Base-by-base conservation (phyloP, 345 rosid genomes). In the Gynandropsis gynandra region DNA sequence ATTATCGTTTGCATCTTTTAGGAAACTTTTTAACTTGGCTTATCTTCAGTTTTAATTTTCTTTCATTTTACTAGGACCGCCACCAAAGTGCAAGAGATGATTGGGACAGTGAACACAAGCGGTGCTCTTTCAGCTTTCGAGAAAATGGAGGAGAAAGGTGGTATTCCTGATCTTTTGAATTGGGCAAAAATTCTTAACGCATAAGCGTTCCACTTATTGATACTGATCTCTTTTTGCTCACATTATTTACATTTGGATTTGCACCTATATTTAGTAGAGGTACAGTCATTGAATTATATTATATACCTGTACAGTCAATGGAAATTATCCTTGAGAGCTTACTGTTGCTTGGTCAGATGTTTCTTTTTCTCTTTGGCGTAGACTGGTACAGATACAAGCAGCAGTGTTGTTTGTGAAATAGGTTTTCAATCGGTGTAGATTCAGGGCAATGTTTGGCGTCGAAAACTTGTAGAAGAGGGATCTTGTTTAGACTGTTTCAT, bases 71-170 rank as follows among this genome's bases (percentile, higher is more conserved):
- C 48, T 72, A 85, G 94, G 80, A 79, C 89, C 63, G 74, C 83
- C 64, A 81, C 83, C 38, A 81, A 82, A 74, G 84, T 85, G 59
- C 82, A 63, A 74, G 89, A 79, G 74, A 79, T 81, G 95, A 67
- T 85, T 64, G 95, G 84, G 42, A 77, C 78, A 66, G 82, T 85
- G 50, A 71, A 79, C 66, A 79, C 86, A 65, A 77, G 79, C 20
- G 74, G 75, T 62, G 82, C 87, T 66, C 84, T 85, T 52, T 61
- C 89, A 42, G 89, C 95, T 44, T 81, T 85, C 49, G 89, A 77
- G 50, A 85, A 77, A 63, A 85, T 85, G 89, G 89, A 81, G 79
- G 86, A 81, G 71, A 85, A 81, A 74, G 89, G 95, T 79, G 52
- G 1, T 49, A 40, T 21, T 40, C 39, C 50, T 50, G 11, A 52